Evolutionary conservation across 192 early-diverging fungal species (phyloP).

Genomic region (Podila epicladia): DNA sequence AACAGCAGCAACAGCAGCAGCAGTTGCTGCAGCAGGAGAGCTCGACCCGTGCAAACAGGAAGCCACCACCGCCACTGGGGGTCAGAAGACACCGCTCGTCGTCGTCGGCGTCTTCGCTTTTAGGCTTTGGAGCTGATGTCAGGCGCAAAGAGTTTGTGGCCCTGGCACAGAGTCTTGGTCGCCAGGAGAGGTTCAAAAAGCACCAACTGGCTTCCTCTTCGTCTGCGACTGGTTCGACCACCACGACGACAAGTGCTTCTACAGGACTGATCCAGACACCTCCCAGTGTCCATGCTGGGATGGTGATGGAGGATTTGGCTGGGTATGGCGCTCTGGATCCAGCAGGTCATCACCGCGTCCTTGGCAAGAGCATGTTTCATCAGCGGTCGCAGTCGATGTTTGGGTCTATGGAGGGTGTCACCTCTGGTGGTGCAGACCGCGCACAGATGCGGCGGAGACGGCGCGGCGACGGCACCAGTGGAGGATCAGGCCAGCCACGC

Average conservation of each 20-base stretch:
- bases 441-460: neutral
- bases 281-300: conserved; percentile 13
- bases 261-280: conserved; percentile 1
- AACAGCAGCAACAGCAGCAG: conserved; percentile 17
- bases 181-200: neutral
- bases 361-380: neutral
- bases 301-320: conserved; percentile 16
- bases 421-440: neutral
- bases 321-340: conserved; percentile 6
- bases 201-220: too few species aligned
- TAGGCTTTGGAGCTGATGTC: neutral
- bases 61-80: conserved; percentile 8
- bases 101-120: conserved; percentile 9
- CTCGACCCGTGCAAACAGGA: neutral
- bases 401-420: conserved; percentile 1
- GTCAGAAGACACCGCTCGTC: conserved; percentile 14
- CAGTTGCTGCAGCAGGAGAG: neutral
- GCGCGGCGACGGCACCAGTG: neutral
- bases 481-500: neutral
- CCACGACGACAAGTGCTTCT: neutral
- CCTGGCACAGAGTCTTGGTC: neutral
- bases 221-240: neutral
- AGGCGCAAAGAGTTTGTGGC: neutral
- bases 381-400: conserved; percentile 10
- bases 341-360: neutral